These are phyloP conservation scores for Fusarium bulbicola DNA, from an alignment of 2,329 filamentous ascomycete species.

Conservation along the genomic window DNA sequence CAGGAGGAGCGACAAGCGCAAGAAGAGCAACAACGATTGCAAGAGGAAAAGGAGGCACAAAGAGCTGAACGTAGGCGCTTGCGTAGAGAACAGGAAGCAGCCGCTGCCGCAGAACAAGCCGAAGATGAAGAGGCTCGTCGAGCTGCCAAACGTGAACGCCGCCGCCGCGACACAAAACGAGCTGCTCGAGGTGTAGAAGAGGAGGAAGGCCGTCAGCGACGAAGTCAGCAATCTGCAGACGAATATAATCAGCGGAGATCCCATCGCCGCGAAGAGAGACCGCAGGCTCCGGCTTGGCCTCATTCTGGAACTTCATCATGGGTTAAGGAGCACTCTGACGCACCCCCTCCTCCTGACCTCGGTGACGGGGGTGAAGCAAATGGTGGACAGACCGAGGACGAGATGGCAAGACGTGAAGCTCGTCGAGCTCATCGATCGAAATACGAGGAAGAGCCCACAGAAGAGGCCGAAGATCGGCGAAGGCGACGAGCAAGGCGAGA, in stretches of 20 bases:
- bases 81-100: conserved; percentile 59
- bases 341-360: conserved; percentile 64
- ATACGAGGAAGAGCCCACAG: conserved; percentile 53
- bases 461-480: conserved; percentile 55
- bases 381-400: conserved; percentile 54
- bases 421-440: conserved; percentile 56
- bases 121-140: conserved; percentile 58
- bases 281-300: conserved; percentile 60
- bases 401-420: conserved; percentile 60
- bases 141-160: conserved; percentile 59
- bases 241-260: conserved; percentile 57
- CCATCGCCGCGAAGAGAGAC: conserved; percentile 47
- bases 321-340: conserved; percentile 72
- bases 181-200: conserved; percentile 53
- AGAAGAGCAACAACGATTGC: conserved; percentile 58
- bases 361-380: conserved; percentile 46
- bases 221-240: conserved; percentile 50
- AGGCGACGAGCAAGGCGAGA: conserved; percentile 56
- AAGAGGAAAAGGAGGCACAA: conserved; percentile 65
- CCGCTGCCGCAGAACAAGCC: conserved; percentile 51
- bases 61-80: conserved; percentile 60
- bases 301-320: conserved; percentile 72
- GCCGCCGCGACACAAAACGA: conserved; percentile 62
- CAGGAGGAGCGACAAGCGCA: conserved; percentile 58
- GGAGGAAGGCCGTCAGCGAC: conserved; percentile 46